Percentiles rank a stretch among this genome's conserved stretches.
Evolutionary conservation across 164 flowering plant genomes (phyloP).

Genomic region (Vitis amurensis): DNA sequence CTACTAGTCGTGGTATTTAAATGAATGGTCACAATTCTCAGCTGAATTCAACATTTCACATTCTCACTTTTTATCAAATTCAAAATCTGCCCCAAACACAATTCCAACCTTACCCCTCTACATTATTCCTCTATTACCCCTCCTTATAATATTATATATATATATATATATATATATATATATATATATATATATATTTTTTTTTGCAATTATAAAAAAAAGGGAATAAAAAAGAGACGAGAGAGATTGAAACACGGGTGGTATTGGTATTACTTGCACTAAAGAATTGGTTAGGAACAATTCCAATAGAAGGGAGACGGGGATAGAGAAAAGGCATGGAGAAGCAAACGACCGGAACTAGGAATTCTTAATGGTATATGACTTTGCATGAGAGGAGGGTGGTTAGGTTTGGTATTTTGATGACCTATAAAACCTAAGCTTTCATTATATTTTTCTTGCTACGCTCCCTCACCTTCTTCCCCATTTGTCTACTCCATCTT

Average conservation of each 20-base stretch:
- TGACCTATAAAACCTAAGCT: background rate
- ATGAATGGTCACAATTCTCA: too few species aligned
- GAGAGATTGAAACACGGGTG: background rate
- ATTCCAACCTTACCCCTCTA: too few species aligned
- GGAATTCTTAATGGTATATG: background rate
- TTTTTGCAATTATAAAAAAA: background rate
- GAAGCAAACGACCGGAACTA: background rate
- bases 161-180: background rate
- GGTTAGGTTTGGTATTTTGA: slow-evolving; percentile 15
- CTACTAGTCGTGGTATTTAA: too few species aligned
- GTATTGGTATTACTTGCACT: background rate
- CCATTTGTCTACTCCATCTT: too few species aligned
- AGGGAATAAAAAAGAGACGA: background rate
- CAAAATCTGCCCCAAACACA: too few species aligned
- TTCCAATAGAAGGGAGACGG: background rate
- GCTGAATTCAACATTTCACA: too few species aligned
- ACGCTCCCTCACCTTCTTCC: too few species aligned
- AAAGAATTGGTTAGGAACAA: slow-evolving; percentile 14
- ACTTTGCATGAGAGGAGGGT: slow-evolving; percentile 12
- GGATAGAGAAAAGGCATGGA: background rate
- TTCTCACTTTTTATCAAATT: too few species aligned
- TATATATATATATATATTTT: background rate
- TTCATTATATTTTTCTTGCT: too few species aligned
- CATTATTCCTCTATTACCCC: too few species aligned
- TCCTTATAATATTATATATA: background rate